Percentiles rank a stretch among this genome's conserved stretches.
Evolutionary conservation across 73 alveolate species (phyloP).

Genomic region (Tetrahymena thermophila): DNA sequence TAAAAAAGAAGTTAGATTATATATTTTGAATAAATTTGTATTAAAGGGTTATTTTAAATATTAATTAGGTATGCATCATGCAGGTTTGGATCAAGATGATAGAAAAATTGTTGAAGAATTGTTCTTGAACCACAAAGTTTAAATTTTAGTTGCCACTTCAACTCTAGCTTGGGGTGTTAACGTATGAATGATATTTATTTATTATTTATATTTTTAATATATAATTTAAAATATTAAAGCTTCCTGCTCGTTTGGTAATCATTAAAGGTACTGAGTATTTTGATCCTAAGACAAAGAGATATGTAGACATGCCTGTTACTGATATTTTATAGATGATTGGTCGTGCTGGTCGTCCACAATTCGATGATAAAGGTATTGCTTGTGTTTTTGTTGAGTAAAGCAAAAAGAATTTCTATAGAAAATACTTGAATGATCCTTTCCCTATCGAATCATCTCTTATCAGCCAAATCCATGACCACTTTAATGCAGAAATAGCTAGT

Average conservation of each 20-base stretch:
- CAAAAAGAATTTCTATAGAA: slow-evolving; percentile 97
- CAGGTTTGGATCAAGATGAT: slow-evolving; percentile 96
- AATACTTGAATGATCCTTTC: slow-evolving; percentile 96
- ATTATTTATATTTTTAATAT: background rate
- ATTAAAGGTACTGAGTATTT: slow-evolving; percentile 99
- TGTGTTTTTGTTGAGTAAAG: slow-evolving; percentile 91
- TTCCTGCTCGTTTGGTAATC: slow-evolving; percentile 97
- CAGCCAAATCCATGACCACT: slow-evolving; percentile 93
- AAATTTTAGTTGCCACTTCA: slow-evolving; percentile 95
- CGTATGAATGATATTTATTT: background rate
- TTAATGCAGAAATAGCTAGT: slow-evolving; percentile 98
- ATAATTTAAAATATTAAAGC: background rate
- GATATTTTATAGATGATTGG: slow-evolving; percentile 90
- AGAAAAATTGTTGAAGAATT: slow-evolving; percentile 97
- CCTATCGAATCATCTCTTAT: slow-evolving; percentile 97
- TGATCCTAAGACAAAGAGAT: slow-evolving; percentile 95
- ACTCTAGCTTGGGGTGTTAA: slow-evolving; percentile 99
- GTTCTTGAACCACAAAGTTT: slow-evolving; percentile 84
- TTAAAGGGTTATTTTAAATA: background rate
- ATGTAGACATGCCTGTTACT: slow-evolving; percentile 98
- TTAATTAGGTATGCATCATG: slow-evolving; percentile 98
- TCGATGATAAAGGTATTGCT: slow-evolving; percentile 89
- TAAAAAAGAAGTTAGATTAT: no score
- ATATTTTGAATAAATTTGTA: slow-evolving; percentile 12
- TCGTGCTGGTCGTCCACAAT: slow-evolving; percentile 99